Base-by-base conservation (phyloP, 805 yeast genomes). In the Jamesozyma hellenica region DNA sequence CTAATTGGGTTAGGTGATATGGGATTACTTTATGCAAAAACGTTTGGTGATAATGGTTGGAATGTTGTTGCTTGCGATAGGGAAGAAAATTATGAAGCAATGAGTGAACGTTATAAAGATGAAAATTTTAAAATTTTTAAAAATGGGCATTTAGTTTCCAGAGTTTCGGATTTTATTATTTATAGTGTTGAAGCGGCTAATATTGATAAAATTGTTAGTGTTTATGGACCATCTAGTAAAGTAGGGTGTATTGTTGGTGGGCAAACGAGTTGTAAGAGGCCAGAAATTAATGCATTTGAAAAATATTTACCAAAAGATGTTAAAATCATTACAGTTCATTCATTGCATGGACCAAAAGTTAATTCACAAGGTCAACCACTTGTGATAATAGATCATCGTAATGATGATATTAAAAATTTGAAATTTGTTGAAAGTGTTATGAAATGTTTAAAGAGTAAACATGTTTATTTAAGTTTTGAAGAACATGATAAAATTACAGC, bases 401-500 rank as follows among this genome's bases (percentile, higher is more conserved):
- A 36, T 13, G 82, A 34, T 25, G 48, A 61, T 1, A 53, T 60
- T 5, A 73, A 70, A 28, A 72, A 73, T 14, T 67, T 76, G n/a
- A 54, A 64, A 12, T 74, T 82, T 52, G 84, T 90, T 2, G 77
- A 76, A 42, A 42, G 70, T 1, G 55, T 87, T 4, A 69, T 88
- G 43, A 64, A 80, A 4, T 84, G 95, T 55, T 70, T 92, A 38
- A 67, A 82, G 25, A 85, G 96, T 11, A 82, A 81, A 46, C 68
- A 74, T 28, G 96, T 87, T 19, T 71, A 77, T 40, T 67, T 92
- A 26, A 70, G 85, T 0, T 95, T 92, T n/a, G 70, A 74, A 39
- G 88, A 88, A 56, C 98, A 92, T 58, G 98, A 92, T 59, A 75
- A 73, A 51, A 90, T 92, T 46, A 90, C 98, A 0, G 98, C 98